Evolutionary conservation across 2,329 filamentous ascomycete species (phyloP).

Genomic region (Orbilia blumenaviensis): DNA sequence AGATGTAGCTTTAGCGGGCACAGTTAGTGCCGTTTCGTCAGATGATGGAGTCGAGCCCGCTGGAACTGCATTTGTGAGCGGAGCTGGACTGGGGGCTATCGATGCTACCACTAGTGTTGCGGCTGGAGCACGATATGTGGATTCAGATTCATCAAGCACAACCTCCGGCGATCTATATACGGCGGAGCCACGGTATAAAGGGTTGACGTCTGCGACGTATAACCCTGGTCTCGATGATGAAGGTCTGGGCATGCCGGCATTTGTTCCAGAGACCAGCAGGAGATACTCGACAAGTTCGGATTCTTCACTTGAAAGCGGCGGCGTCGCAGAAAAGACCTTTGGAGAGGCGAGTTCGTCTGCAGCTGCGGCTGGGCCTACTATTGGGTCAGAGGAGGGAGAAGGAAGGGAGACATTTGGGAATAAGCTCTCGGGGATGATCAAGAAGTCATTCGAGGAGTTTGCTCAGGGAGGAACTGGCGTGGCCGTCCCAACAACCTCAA

Average conservation of each 20-base stretch:
- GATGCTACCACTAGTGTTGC: background rate
- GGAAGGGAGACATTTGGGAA: slow-evolving; percentile 27
- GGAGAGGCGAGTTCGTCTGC: background rate
- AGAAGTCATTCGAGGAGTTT: slow-evolving; percentile 26
- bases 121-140: slow-evolving; percentile 4
- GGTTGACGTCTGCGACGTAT: slow-evolving; percentile 47
- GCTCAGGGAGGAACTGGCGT: slow-evolving; percentile 9
- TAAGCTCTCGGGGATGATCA: slow-evolving; percentile 6
- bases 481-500: background rate
- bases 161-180: slow-evolving; percentile 39
- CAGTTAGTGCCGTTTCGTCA: slow-evolving; percentile 9
- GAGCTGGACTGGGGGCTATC: background rate
- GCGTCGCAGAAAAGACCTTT: slow-evolving; percentile 29
- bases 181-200: slow-evolving; percentile 31
- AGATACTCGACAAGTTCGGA: slow-evolving; percentile 25
- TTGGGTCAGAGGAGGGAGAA: background rate
- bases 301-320: background rate
- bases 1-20: slow-evolving; percentile 33
- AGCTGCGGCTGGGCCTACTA: background rate
- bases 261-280: background rate
- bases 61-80: background rate
- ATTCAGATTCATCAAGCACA: slow-evolving; percentile 31
- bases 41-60: slow-evolving; percentile 8
- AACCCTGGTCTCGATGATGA: slow-evolving; percentile 27
- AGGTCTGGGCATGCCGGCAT: slow-evolving; percentile 41